phyloP scores from a whole-genome alignment of 805 yeast genomes.

The Candida patagonica region DNA sequence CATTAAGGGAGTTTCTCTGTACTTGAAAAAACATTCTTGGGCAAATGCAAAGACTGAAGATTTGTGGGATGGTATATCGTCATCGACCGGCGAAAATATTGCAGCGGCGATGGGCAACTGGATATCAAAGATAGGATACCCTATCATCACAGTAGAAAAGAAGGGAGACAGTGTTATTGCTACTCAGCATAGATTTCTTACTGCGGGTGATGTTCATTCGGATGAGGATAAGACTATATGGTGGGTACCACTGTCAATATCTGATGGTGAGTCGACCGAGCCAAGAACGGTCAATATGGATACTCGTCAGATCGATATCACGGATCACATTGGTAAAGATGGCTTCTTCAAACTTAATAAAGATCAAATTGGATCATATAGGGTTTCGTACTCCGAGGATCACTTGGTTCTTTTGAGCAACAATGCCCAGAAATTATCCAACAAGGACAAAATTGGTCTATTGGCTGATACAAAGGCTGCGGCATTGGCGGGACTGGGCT shows the following conservation, averaged over 20 bases:
- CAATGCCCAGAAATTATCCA: conserved; percentile 47
- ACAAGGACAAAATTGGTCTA: conserved; percentile 70
- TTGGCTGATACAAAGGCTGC: conserved; percentile 73
- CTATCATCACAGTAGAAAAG: conserved; percentile 46
- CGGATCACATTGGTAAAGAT: conserved; percentile 9
- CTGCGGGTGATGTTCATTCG: conserved; percentile 49
- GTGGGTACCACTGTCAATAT: conserved; percentile 29
- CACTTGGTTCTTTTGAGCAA: conserved; percentile 63
- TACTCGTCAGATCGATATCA: conserved; percentile 9
- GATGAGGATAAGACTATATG: conserved; percentile 48
- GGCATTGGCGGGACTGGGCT: conserved; percentile 60
- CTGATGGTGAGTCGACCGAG: conserved; percentile 16
- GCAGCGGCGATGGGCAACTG: conserved; percentile 54
- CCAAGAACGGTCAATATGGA: conserved; percentile 24
- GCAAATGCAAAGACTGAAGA: conserved; percentile 68
- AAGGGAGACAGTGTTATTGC: conserved; percentile 28
- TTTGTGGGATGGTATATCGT: conserved; percentile 59
- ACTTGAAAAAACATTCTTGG: conserved; percentile 53
- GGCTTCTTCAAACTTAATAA: conserved; percentile 49
- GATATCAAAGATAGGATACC: conserved; percentile 69
- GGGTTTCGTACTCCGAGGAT: conserved; percentile 60
- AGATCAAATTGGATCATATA: conserved; percentile 65
- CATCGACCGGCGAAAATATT: conserved; percentile 54
- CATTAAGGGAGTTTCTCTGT: conserved; percentile 62
- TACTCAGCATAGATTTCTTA: conserved; percentile 52